phyloP scores from a whole-genome alignment of 2,329 filamentous ascomycete species.

The Dryadomyces quercus-mongolicae region DNA sequence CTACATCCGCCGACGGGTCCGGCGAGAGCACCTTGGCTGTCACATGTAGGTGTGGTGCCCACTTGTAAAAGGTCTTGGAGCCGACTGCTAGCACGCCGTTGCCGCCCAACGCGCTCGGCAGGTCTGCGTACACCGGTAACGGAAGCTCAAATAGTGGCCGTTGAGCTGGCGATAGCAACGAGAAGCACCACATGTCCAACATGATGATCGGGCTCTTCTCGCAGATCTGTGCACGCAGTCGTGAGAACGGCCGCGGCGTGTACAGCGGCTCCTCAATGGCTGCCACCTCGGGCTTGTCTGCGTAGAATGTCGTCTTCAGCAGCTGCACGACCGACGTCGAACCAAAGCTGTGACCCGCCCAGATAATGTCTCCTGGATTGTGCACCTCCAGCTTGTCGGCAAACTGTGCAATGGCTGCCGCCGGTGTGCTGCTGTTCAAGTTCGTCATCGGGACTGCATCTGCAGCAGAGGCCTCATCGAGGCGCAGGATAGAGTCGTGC shows the following conservation, averaged over 20 bases:
- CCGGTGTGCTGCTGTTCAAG: constrained; percentile 35
- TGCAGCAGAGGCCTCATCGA: constrained; percentile 40
- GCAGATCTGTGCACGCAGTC: constrained; percentile 54
- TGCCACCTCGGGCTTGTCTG: constrained; percentile 30
- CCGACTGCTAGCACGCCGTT: constrained; percentile 56
- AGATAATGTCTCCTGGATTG: constrained; percentile 59
- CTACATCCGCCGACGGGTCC: constrained; percentile 30
- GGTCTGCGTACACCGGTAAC: constrained; percentile 51
- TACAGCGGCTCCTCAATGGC: constrained; percentile 47
- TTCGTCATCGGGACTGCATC: constrained; percentile 29
- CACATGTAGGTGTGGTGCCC: constrained; percentile 58
- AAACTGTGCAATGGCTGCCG: constrained; percentile 44
- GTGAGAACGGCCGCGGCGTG: constrained; percentile 39
- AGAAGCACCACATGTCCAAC: constrained; percentile 72
- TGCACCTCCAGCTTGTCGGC: constrained; percentile 52
- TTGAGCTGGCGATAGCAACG: constrained; percentile 51
- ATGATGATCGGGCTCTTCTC: constrained; percentile 53
- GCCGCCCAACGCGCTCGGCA: constrained; percentile 38
- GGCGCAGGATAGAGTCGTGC: constrained; percentile 53
- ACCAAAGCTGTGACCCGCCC: constrained; percentile 73
- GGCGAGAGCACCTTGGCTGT: constrained; percentile 56
- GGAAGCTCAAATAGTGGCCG: constrained; percentile 58
- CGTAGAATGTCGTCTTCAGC: constrained; percentile 67
- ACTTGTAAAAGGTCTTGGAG: constrained; percentile 68
- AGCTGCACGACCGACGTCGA: constrained; percentile 64